These are phyloP conservation scores for Uronychia setigera DNA, from an alignment of 73 alveolate species.

Conservation along the genomic window DNA sequence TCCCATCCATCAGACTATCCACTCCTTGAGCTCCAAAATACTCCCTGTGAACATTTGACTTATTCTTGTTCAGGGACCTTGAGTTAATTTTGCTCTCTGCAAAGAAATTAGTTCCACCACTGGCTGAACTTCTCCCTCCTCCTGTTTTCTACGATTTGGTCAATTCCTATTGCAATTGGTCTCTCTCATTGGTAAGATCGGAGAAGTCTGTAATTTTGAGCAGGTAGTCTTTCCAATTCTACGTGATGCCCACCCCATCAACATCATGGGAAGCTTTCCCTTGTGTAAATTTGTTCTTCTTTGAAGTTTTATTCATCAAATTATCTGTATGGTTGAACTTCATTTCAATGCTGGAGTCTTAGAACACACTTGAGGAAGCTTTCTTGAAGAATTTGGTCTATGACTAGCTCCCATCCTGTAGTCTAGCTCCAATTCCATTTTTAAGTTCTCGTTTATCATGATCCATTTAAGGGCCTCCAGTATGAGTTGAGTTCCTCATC, in stretches of 20 bases:
- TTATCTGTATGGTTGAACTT: neutral
- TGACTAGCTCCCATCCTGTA: neutral
- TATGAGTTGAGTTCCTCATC: no score
- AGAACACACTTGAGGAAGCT: no score
- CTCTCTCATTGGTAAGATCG: neutral
- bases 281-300: neutral
- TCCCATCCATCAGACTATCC: no score
- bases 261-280: neutral
- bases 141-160: no score
- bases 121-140: no score
- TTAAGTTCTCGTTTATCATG: no score
- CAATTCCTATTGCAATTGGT: no score
- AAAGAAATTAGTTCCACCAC: neutral
- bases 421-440: neutral
- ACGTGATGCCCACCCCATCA: neutral
- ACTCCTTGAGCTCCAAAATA: no score
- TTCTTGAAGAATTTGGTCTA: neutral
- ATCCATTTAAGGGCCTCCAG: no score
- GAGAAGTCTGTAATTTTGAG: neutral
- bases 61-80: no score
- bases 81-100: neutral
- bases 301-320: neutral
- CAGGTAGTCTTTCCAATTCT: neutral
- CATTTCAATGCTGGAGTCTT: no score
- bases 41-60: no score